Percentiles rank a stretch among this genome's conserved stretches.
Evolutionary conservation across 2,329 filamentous ascomycete species (phyloP).

Genomic region (Botrytis galanthina): DNA sequence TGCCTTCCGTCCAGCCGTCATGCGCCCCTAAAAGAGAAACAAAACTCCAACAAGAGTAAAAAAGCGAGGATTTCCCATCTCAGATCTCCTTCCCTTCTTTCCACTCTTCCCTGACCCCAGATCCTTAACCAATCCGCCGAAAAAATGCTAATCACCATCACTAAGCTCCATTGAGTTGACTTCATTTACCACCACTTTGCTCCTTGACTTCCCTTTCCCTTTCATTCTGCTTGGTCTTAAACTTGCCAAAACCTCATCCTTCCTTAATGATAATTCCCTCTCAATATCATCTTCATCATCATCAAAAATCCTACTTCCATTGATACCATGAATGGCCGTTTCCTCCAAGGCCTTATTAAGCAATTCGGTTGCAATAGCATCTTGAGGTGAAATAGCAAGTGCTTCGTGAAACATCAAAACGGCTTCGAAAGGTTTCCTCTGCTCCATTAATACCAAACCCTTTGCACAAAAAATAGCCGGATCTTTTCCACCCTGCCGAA

Average conservation of each 20-base stretch:
- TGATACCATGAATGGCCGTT: conserved; percentile 44
- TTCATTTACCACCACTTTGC: conserved; percentile 38
- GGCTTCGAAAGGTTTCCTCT: conserved; percentile 71
- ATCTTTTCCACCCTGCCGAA: conserved; percentile 78
- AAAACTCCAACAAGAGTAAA: neutral
- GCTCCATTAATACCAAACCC: conserved; percentile 78
- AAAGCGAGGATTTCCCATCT: neutral
- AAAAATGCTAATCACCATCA: conserved; percentile 47
- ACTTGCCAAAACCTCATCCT: conserved; percentile 45
- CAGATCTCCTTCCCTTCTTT: neutral
- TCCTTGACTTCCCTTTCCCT: conserved; percentile 44
- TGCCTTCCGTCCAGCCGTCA: neutral
- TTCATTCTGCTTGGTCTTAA: conserved; percentile 44
- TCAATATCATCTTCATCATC: conserved; percentile 57
- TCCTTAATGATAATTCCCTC: conserved; percentile 48
- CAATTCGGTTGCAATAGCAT: conserved; percentile 76
- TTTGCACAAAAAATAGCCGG: conserved; percentile 77
- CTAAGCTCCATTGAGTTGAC: conserved; percentile 55
- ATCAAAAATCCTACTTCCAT: conserved; percentile 31
- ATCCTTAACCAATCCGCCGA: neutral
- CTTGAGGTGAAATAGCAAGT: conserved; percentile 73
- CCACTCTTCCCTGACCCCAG: neutral
- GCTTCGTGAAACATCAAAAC: conserved; percentile 82
- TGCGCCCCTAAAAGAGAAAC: neutral
- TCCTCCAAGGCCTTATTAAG: conserved; percentile 69